Percentiles rank a stretch among this genome's conserved stretches.
phyloP scores from a whole-genome alignment of 441 rosid genomes.

The Euphorbia schlechtendalii region DNA sequence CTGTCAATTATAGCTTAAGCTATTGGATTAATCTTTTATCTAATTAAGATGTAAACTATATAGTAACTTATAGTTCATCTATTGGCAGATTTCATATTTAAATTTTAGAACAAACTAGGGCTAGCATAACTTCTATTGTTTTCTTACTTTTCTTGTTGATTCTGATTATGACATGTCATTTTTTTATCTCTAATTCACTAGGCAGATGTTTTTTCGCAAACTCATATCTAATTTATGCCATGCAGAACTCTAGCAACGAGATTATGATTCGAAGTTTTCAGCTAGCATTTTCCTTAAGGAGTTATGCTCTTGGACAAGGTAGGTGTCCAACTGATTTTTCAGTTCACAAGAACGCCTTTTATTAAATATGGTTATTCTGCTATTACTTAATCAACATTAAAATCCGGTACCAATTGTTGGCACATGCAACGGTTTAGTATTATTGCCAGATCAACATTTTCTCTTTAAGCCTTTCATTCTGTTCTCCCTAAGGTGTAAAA shows the following conservation, averaged over 20 bases:
- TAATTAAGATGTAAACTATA: too few species aligned
- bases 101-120: too few species aligned
- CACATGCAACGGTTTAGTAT: too few species aligned
- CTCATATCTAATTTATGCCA: not conserved
- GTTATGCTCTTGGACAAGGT: constrained; percentile 64
- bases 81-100: not conserved
- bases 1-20: not conserved
- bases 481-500: too few species aligned
- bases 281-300: constrained; percentile 68
- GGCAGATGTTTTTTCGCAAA: not conserved
- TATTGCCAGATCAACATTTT: too few species aligned
- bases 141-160: not conserved
- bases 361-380: not conserved
- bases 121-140: too few species aligned
- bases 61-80: not conserved
- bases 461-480: too few species aligned
- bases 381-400: too few species aligned
- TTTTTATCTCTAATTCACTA: not conserved
- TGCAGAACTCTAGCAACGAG: constrained; percentile 72
- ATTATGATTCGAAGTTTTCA: constrained; percentile 72
- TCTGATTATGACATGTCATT: not conserved
- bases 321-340: constrained; percentile 2
- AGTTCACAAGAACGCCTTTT: not conserved
- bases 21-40: not conserved
- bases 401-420: too few species aligned